Percentiles rank a stretch among this genome's conserved stretches.
phyloP scores from a whole-genome alignment of 345 rosid genomes.

The Cochlearia excelsa region DNA sequence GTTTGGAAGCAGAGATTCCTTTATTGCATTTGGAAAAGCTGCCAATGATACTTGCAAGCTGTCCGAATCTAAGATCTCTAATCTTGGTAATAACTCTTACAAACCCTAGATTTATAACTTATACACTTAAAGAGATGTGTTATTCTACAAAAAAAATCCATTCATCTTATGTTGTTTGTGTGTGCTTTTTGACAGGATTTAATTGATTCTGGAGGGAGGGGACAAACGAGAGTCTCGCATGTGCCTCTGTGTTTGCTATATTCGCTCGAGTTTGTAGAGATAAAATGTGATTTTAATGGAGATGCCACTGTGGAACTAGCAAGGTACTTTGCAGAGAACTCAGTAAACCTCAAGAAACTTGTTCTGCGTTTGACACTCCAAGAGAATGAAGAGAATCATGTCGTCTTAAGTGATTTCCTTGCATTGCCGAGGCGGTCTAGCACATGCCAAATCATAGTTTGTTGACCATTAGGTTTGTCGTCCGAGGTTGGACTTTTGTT shows the following conservation, averaged over 20 bases:
- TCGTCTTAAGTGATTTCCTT: no score
- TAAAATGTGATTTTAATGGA: not conserved
- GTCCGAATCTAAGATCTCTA: not conserved
- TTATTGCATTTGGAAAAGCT: not conserved
- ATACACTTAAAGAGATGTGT: not conserved
- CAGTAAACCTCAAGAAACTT: conserved; percentile 12
- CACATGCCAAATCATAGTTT: no score
- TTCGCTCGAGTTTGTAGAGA: conserved; percentile 13
- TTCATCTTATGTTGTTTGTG: no score
- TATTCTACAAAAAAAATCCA: no score
- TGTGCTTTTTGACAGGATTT: not conserved
- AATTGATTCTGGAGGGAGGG: not conserved
- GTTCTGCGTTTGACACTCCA: not conserved
- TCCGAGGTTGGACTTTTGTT: no score
- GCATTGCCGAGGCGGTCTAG: no score
- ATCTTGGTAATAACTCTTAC: conserved; percentile 4
- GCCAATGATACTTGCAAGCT: conserved; percentile 3
- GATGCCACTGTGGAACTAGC: not conserved
- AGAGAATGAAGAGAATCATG: no score
- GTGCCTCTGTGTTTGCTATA: conserved; percentile 10
- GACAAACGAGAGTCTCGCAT: not conserved
- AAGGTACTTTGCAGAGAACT: conserved; percentile 6
- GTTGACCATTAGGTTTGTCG: no score
- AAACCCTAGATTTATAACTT: not conserved
- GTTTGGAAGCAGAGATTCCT: conserved; percentile 3